These are phyloP conservation scores for Solanum paucissectum DNA, from an alignment of 257 asterid genomes.

Conservation along the genomic window DNA sequence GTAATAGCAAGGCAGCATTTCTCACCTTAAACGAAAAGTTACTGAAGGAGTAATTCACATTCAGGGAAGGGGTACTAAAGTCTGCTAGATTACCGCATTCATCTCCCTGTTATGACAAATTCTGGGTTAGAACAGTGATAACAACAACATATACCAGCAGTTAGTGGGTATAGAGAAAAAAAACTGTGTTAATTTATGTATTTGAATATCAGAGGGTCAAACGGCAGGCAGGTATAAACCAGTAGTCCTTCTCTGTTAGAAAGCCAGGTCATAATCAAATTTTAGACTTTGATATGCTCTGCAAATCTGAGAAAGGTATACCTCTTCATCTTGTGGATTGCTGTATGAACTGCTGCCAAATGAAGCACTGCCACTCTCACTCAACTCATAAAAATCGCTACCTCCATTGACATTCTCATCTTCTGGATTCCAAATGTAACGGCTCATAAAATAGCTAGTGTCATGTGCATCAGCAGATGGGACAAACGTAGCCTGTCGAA, in stretches of 20 bases:
- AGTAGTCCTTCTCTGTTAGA: neutral
- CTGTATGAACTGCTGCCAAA: constrained; percentile 72
- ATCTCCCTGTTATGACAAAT: constrained; percentile 50
- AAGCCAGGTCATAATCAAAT: neutral
- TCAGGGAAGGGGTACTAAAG: constrained; percentile 45
- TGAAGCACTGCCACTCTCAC: constrained; percentile 64
- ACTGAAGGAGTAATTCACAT: constrained; percentile 65
- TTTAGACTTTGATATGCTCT: neutral
- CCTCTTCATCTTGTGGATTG: constrained; percentile 75
- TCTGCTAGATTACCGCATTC: constrained; percentile 76
- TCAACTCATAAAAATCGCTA: constrained; percentile 71
- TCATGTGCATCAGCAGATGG: constrained; percentile 78
- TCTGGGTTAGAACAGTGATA: neutral
- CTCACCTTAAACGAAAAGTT: constrained; percentile 93
- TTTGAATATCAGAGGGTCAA: neutral
- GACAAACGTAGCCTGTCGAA: constrained; percentile 75
- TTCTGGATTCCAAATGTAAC: constrained; percentile 88
- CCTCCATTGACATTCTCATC: constrained; percentile 61
- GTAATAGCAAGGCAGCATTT: neutral
- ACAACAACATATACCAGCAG: neutral
- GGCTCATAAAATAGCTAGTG: constrained; percentile 97
- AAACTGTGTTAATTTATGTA: neutral
- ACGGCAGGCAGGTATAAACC: neutral
- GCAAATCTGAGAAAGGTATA: constrained; percentile 12
- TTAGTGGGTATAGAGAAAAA: neutral